Base-by-base conservation (phyloP, 2,329 filamentous ascomycete genomes). In the Teratosphaeria epicoccoides region DNA sequence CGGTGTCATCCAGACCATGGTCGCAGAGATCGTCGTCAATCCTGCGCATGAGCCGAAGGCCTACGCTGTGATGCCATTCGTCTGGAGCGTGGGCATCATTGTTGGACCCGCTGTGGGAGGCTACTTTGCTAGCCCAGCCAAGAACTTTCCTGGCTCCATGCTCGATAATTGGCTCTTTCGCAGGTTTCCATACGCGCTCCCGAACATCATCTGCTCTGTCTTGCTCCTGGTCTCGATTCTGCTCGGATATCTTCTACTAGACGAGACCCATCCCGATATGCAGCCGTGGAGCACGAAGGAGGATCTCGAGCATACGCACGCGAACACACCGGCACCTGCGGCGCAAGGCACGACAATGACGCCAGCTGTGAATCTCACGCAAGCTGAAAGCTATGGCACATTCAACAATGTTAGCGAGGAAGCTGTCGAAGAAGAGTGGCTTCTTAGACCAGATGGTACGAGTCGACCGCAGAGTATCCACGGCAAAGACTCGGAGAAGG, bases 41-140 rank as follows among this genome's bases (percentile, higher is more conserved):
- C 88, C 87, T 12, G 85, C 90, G 62, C 87, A 94, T 70, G 88
- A 95, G 71, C 88, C 88, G 53, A 82, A 85, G 55, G 90, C 90
- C 24, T 95, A 90, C 67, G 83, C 88, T 2, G 81, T 95, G 44
- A 95, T 96, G 88, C 90, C 90, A 0, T 95, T 95, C 64, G 85
- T 95, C 6, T 96, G 90, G 89, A 85, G 80, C 46, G 83, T 95
- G 49, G 90, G 90, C 23, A 94, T 88, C 9, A 95, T 95, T 57
- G 77, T 95, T 49, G 90, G 90, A 0, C 87, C 90, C 56, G 87
- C 85, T 5, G 88, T 96, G 58, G 91, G 91, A 53, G 91, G 91
- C 28, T 81, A 85, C 51, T 88, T 95, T 66, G 86, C 89, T 53
- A 83, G 88, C 58, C 90, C 91, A 24, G 79, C 83, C 55, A 73